These are phyloP conservation scores for Coelastrella sp. DNA, from an alignment of 139 green algal species.

Conservation along the genomic window DNA sequence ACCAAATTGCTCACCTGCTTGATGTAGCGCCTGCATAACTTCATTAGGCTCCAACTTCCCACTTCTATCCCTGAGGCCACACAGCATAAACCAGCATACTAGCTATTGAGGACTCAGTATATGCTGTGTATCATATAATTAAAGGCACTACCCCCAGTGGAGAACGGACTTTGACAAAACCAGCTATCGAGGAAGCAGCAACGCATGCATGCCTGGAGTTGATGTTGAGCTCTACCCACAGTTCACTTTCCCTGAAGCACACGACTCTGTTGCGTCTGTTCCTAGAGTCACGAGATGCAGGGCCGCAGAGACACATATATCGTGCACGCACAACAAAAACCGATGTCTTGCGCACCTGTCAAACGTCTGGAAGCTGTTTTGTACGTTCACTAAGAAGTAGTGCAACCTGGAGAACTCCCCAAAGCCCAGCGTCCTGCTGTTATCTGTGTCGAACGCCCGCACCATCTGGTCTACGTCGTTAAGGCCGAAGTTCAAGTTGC, in stretches of 20 bases:
- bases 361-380: slow-evolving; percentile 48
- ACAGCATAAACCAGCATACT: background rate
- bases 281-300: too few species aligned
- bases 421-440: slow-evolving; percentile 46
- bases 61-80: slow-evolving; percentile 43
- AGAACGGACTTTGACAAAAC: too few species aligned
- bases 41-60: slow-evolving; percentile 45
- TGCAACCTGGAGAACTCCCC: slow-evolving; percentile 66
- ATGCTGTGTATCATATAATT: background rate
- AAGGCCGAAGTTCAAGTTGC: slow-evolving; percentile 19
- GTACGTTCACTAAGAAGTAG: slow-evolving; percentile 68
- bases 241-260: too few species aligned
- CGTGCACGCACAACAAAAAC: background rate
- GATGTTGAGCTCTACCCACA: too few species aligned
- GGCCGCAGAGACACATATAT: too few species aligned
- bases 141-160: too few species aligned
- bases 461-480: slow-evolving; percentile 44
- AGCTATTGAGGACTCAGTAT: background rate
- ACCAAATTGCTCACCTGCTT: slow-evolving; percentile 47
- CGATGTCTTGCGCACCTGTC: slow-evolving; percentile 6
- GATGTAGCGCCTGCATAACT: slow-evolving; percentile 43
- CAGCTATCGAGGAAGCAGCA: too few species aligned
- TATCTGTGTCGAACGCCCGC: slow-evolving; percentile 55
- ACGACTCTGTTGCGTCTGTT: too few species aligned
- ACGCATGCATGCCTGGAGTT: too few species aligned